Evolutionary conservation across 768 basidiomycete species (phyloP).

Genomic region (Russula emetica): DNA sequence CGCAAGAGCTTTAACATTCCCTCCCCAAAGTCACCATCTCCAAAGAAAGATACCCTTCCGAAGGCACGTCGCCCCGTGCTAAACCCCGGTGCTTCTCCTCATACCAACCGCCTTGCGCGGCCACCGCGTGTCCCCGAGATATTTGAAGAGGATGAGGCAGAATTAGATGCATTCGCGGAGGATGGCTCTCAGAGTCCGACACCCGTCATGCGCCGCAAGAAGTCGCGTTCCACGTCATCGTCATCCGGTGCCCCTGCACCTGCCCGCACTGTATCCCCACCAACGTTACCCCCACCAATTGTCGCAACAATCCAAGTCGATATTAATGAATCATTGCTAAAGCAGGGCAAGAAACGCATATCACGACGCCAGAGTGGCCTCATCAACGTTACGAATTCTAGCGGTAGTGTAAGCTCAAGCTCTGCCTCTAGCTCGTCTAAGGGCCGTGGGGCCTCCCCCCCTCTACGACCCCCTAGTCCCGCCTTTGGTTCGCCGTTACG

Average conservation of each 20-base stretch:
- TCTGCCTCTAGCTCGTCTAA: conserved; percentile 32
- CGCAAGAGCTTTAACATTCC: conserved; percentile 57
- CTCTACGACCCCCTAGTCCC: conserved; percentile 59
- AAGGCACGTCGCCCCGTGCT: conserved; percentile 44
- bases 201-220: conserved; percentile 43
- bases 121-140: conserved; percentile 65
- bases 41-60: conserved; percentile 41
- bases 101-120: conserved; percentile 55
- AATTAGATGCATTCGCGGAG: conserved; percentile 42
- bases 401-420: conserved; percentile 31
- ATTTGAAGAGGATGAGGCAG: conserved; percentile 60
- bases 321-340: conserved; percentile 34
- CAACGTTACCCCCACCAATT: conserved; percentile 24
- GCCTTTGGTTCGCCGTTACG: conserved; percentile 61
- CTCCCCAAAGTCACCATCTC: conserved; percentile 37
- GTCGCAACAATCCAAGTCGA: conserved; percentile 31
- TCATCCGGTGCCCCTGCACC: conserved; percentile 47
- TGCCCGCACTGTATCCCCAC: conserved; percentile 39
- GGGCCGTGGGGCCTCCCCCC: conserved; percentile 37
- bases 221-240: conserved; percentile 38
- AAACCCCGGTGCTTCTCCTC: conserved; percentile 45
- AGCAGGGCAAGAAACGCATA: conserved; percentile 36
- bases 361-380: conserved; percentile 51
- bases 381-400: conserved; percentile 35
- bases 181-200: conserved; percentile 39